Evolutionary conservation across 75 land plant species (phyloP).

Genomic region (Sequoia sempervirens): DNA sequence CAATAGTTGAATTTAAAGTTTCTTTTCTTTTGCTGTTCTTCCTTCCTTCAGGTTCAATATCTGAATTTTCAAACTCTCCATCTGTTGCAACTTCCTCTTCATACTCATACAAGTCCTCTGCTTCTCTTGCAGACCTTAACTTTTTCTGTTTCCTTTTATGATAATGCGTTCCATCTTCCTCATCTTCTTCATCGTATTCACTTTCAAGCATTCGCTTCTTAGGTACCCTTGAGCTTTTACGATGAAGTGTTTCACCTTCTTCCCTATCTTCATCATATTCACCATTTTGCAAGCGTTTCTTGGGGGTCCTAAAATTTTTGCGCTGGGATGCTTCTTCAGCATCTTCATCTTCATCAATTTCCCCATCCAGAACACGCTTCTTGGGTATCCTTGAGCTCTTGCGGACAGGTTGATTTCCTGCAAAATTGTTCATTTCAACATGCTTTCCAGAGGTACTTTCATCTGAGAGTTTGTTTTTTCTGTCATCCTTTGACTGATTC

Average conservation of each 20-base stretch:
- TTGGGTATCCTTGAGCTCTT: constrained; percentile 70
- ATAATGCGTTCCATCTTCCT: constrained; percentile 12
- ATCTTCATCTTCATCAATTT: constrained; percentile 30
- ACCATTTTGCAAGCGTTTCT: constrained; percentile 5
- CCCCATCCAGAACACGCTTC: constrained; percentile 49
- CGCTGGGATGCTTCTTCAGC: constrained; percentile 46
- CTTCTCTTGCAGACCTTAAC: constrained; percentile 14
- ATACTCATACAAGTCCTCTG: constrained; percentile 44
- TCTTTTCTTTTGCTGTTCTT: constrained; percentile 32
- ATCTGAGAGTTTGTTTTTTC: not conserved
- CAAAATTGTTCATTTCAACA: constrained; percentile 9
- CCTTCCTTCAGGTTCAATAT: constrained; percentile 14
- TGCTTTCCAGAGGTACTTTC: constrained; percentile 6
- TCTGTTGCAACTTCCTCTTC: constrained; percentile 47
- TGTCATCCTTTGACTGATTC: not conserved
- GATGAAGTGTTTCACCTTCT: constrained; percentile 17
- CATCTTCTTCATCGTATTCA: constrained; percentile 21
- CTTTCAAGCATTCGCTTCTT: constrained; percentile 15
- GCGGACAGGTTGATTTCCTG: constrained; percentile 27
- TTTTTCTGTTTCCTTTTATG: constrained; percentile 27
- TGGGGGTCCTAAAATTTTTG: constrained; percentile 40
- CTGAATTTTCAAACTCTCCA: constrained; percentile 14
- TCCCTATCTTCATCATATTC: constrained; percentile 29
- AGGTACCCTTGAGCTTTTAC: constrained; percentile 22
- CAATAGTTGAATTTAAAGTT: constrained; percentile 17